phyloP scores from a whole-genome alignment of 257 asterid species.

The Solanum verrucosum region DNA sequence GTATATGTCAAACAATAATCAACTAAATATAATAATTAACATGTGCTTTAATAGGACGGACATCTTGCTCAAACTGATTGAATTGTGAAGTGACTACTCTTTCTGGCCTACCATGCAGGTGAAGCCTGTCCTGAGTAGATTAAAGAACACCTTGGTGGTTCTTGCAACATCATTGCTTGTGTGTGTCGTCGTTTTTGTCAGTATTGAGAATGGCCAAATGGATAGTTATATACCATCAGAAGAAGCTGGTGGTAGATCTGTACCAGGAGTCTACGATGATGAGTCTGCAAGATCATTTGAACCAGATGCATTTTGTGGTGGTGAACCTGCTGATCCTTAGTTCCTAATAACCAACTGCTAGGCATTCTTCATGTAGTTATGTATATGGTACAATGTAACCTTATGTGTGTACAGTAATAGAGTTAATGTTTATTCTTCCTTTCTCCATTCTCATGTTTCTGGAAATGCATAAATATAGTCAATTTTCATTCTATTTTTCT shows the following conservation, averaged over 20 bases:
- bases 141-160: slow-evolving; percentile 67
- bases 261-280: slow-evolving; percentile 74
- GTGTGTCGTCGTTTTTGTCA: slow-evolving; percentile 33
- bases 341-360: background rate
- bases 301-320: slow-evolving; percentile 84
- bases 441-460: background rate
- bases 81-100: background rate
- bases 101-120: slow-evolving; percentile 34
- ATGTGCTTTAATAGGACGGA: too few species aligned
- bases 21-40: too few species aligned
- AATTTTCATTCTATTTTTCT: background rate
- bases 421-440: background rate
- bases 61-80: background rate
- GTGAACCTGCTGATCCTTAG: slow-evolving; percentile 36
- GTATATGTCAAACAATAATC: too few species aligned
- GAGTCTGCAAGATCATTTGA: slow-evolving; percentile 81
- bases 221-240: slow-evolving; percentile 7
- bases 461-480: background rate
- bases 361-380: background rate
- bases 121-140: slow-evolving; percentile 65
- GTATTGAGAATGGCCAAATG: slow-evolving; percentile 27
- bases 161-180: slow-evolving; percentile 59
- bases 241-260: slow-evolving; percentile 49
- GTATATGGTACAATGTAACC: background rate
- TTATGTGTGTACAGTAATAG: background rate